These are phyloP conservation scores for Casuarina equisetifolia DNA, from an alignment of 306 rosid genomes.

Conservation along the genomic window DNA sequence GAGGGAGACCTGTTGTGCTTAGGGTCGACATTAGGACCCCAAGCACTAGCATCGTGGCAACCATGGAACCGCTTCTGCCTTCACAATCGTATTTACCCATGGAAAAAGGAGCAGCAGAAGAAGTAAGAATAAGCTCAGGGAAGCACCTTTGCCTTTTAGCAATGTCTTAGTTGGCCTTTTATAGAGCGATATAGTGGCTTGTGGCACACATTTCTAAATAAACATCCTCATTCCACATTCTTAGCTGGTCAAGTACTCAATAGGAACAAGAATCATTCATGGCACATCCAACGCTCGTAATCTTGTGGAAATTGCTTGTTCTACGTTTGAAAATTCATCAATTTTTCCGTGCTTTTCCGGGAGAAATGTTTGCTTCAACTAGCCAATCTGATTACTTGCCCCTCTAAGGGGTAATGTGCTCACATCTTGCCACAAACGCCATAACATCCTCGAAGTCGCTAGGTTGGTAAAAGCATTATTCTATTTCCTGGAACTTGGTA, in stretches of 20 bases:
- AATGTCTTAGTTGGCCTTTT: neutral
- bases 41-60: slow-evolving; percentile 18
- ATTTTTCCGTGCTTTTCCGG: too few relatives aligned
- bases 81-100: slow-evolving; percentile 16
- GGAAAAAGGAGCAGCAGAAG: neutral
- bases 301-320: too few relatives aligned
- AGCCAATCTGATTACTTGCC: too few relatives aligned
- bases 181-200: neutral
- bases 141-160: neutral
- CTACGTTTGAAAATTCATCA: too few relatives aligned
- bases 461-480: too few relatives aligned
- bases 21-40: slow-evolving; percentile 19
- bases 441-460: too few relatives aligned
- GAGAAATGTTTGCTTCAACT: too few relatives aligned
- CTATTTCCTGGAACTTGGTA: too few relatives aligned
- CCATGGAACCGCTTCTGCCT: neutral
- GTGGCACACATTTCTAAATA: neutral
- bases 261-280: too few relatives aligned
- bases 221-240: neutral
- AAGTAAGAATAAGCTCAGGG: neutral
- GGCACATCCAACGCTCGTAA: neutral
- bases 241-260: too few relatives aligned
- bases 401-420: too few relatives aligned
- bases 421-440: too few relatives aligned
- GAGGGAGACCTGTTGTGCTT: slow-evolving; percentile 25